These are phyloP conservation scores for Thielaviopsis ethacetica DNA, from an alignment of 2,329 filamentous ascomycete genomes.

Conservation along the genomic window DNA sequence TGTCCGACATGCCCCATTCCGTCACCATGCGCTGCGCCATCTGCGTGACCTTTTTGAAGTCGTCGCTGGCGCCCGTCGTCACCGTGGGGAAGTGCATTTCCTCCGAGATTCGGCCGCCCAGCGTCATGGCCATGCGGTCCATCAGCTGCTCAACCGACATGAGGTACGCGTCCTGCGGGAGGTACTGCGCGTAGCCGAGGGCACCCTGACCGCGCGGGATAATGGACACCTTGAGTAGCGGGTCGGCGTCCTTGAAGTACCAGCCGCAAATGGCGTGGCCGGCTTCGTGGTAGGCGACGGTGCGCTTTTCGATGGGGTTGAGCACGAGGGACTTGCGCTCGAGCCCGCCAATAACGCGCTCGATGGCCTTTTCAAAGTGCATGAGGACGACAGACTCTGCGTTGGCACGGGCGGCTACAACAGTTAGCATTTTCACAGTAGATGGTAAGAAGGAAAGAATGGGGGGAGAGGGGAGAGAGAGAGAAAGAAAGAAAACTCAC, in stretches of 20 bases:
- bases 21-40: slow-evolving; percentile 98
- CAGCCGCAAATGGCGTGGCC: slow-evolving; percentile 97
- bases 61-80: slow-evolving; percentile 84
- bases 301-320: slow-evolving; percentile 83
- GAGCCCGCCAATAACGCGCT: slow-evolving; percentile 87
- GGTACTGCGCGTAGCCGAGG: slow-evolving; percentile 89
- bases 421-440: no score
- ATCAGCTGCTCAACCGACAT: slow-evolving; percentile 94
- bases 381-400: slow-evolving; percentile 69
- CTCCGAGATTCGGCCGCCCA: slow-evolving; percentile 87
- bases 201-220: slow-evolving; percentile 91
- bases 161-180: slow-evolving; percentile 87
- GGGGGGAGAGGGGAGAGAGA: neutral
- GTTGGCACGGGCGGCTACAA: slow-evolving; percentile 69
- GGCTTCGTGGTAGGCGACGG: slow-evolving; percentile 94
- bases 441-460: slow-evolving; percentile 1
- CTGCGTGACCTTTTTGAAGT: slow-evolving; percentile 94
- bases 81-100: slow-evolving; percentile 95
- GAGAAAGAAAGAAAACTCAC: slow-evolving; percentile 33
- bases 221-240: slow-evolving; percentile 94
- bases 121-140: slow-evolving; percentile 99
- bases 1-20: slow-evolving; percentile 96
- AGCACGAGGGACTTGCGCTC: slow-evolving; percentile 96
- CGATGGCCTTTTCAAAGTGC: slow-evolving; percentile 95
- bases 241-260: slow-evolving; percentile 94